A percentile compares a stretch with the other conserved stretches of the same genome.
Evolutionary conservation across 2,329 filamentous ascomycete genomes (phyloP).

Genomic region (Alternaria ethzedia): DNA sequence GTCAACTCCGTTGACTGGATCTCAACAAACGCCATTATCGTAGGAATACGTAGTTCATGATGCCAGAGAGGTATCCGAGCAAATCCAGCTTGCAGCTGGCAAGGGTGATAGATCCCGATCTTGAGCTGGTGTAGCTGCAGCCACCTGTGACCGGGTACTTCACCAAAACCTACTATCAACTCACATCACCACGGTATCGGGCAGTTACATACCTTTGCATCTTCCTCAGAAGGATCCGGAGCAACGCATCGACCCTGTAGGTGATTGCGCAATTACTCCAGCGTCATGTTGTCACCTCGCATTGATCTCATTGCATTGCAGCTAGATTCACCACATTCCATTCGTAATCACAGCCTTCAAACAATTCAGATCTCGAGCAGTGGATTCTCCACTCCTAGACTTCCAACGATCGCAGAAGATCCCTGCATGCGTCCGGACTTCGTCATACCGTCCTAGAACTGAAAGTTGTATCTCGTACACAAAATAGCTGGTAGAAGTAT

Average conservation of each 20-base stretch:
- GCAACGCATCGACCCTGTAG: neutral
- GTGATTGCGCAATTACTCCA: neutral
- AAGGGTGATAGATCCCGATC: neutral
- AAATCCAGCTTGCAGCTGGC: neutral
- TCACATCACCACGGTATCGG: neutral
- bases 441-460: neutral
- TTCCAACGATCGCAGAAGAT: neutral
- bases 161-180: neutral
- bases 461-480: neutral
- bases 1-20: neutral
- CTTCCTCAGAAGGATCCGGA: neutral
- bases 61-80: neutral
- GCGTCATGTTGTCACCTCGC: neutral
- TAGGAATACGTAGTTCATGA: neutral
- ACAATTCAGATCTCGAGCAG: neutral
- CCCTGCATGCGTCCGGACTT: neutral
- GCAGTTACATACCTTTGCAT: neutral
- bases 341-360: neutral
- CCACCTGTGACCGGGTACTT: neutral
- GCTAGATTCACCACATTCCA: neutral
- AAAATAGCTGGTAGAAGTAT: neutral
- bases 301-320: neutral
- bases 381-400: neutral
- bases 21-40: neutral
- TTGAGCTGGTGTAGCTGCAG: neutral